Evolutionary conservation across 2,329 filamentous ascomycete genomes (phyloP).

Genomic region (Hymenoscyphus albidus): DNA sequence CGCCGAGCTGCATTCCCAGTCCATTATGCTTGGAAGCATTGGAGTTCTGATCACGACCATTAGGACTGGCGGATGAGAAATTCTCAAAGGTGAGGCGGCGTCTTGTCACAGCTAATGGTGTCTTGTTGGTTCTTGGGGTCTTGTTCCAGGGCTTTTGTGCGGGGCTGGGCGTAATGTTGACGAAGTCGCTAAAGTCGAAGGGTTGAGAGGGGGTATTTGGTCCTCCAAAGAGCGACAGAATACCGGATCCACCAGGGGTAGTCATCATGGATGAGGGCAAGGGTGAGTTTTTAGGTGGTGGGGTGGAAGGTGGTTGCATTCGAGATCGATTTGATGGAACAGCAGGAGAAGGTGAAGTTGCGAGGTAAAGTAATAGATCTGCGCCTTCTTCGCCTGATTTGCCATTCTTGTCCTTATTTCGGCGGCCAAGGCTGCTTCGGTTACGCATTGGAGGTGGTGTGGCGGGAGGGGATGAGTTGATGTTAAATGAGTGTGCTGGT

Average conservation of each 20-base stretch:
- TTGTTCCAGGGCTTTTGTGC: slow-evolving; percentile 74
- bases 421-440: slow-evolving; percentile 45
- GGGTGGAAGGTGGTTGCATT: slow-evolving; percentile 72
- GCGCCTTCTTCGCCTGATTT: slow-evolving; percentile 75
- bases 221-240: slow-evolving; percentile 61
- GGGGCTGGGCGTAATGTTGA: slow-evolving; percentile 95
- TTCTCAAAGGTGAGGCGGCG: slow-evolving; percentile 32
- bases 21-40: slow-evolving; percentile 44
- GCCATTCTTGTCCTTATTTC: slow-evolving; percentile 48
- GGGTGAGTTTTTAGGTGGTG: slow-evolving; percentile 66
- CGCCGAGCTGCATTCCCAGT: slow-evolving; percentile 63
- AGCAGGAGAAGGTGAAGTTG: slow-evolving; percentile 85
- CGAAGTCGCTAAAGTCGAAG: slow-evolving; percentile 95
- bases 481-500: slow-evolving; percentile 69
- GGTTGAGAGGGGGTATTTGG: slow-evolving; percentile 74
- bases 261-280: slow-evolving; percentile 83
- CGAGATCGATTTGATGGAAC: slow-evolving; percentile 51
- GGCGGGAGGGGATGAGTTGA: slow-evolving; percentile 76
- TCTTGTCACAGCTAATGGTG: slow-evolving; percentile 28
- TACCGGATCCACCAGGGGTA: slow-evolving; percentile 68
- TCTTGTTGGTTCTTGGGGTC: slow-evolving; percentile 32
- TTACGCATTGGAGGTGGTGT: slow-evolving; percentile 69
- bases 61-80: slow-evolving; percentile 23
- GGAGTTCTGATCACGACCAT: slow-evolving; percentile 15
- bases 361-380: slow-evolving; percentile 77